Conservation (phyloP, 495 filamentous ascomycete species). For the Aspergillus incahuasiensis region DNA sequence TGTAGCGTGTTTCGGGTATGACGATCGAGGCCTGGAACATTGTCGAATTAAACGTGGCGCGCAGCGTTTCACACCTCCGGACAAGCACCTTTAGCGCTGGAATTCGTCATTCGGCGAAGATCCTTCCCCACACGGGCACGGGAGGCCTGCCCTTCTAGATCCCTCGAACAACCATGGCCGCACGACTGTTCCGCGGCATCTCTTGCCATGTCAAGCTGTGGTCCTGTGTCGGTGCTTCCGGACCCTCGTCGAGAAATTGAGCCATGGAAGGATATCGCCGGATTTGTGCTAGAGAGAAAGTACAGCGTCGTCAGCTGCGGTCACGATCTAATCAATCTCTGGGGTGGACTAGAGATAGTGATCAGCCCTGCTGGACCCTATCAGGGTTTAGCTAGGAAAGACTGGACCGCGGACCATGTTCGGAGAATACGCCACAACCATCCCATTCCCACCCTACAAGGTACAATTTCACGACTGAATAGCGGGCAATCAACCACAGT, state of each 20-base stretch:
- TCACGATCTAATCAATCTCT: slow-evolving; percentile 1
- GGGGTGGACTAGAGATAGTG: background rate
- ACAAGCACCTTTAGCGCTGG: background rate
- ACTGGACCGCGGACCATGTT: background rate
- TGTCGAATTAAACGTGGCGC: slow-evolving; percentile 5
- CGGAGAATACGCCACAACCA: background rate
- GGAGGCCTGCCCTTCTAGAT: background rate
- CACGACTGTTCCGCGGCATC: background rate
- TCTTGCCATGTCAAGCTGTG: background rate
- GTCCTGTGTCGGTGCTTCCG: background rate
- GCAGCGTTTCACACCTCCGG: background rate
- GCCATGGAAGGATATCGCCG: background rate
- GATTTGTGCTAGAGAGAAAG: background rate
- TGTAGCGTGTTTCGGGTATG: background rate
- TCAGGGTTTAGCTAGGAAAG: background rate
- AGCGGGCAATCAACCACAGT: background rate
- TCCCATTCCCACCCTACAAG: background rate
- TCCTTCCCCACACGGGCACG: slow-evolving; percentile 1
- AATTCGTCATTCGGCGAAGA: slow-evolving; percentile 6
- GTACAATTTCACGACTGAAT: background rate
- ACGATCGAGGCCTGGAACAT: background rate
- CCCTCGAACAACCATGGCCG: slow-evolving; percentile 4
- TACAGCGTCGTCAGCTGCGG: background rate
- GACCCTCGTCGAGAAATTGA: background rate
- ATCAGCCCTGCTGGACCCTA: background rate